Percentiles rank a stretch among this genome's conserved stretches.
These are phyloP conservation scores for Houttuynia cordata DNA, from an alignment of 164 flowering plant genomes.

Conservation along the genomic window DNA sequence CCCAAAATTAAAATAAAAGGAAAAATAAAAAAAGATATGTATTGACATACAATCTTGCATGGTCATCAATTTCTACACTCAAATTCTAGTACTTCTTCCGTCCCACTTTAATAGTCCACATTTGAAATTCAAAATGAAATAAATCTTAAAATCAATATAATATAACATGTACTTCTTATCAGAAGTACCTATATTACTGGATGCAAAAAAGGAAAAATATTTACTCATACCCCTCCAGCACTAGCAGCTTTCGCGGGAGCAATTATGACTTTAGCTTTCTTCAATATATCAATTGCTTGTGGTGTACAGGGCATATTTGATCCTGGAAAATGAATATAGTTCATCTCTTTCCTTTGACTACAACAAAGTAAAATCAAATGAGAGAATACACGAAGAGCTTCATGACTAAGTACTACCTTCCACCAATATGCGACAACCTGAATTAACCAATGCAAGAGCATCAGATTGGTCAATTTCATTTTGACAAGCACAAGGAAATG, in stretches of 20 bases:
- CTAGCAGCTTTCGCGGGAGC: constrained; percentile 99
- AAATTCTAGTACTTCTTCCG: too few relatives aligned
- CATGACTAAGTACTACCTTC: constrained; percentile 50
- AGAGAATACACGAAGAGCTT: background rate
- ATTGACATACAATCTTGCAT: too few relatives aligned
- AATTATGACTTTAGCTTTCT: constrained; percentile 75
- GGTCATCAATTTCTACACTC: too few relatives aligned
- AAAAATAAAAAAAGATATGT: too few relatives aligned
- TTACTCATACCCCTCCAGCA: constrained; percentile 77
- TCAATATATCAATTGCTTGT: constrained; percentile 82
- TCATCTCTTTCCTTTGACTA: background rate
- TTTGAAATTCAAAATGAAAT: too few relatives aligned
- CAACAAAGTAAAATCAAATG: background rate
- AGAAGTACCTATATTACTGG: background rate
- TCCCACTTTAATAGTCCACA: too few relatives aligned
- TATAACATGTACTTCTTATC: background rate
- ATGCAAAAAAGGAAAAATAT: background rate
- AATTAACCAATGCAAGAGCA: constrained; percentile 83
- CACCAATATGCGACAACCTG: constrained; percentile 82
- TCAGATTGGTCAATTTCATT: constrained; percentile 94
- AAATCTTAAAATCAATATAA: background rate
- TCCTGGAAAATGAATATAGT: constrained; percentile 31
- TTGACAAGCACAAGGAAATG: constrained; percentile 94
- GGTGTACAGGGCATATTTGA: constrained; percentile 97
- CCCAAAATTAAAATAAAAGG: background rate